Conservation (phyloP, 129 eudicot species). For the Flaveria trinervia region DNA sequence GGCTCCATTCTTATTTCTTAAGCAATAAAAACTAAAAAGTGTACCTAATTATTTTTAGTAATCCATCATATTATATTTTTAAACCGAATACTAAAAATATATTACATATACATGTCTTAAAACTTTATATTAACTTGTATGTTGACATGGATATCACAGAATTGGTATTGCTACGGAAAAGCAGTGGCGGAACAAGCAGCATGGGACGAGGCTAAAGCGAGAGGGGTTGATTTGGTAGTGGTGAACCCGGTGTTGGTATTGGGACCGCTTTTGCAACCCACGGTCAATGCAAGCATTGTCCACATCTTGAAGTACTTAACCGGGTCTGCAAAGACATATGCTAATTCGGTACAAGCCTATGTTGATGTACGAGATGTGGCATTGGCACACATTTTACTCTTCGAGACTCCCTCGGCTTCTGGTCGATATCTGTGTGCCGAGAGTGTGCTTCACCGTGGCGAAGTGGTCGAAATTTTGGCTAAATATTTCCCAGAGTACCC, state of each 20-base stretch:
- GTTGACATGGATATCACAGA: conserved; percentile 38
- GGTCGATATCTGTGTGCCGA: conserved; percentile 90
- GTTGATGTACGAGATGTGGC: conserved; percentile 94
- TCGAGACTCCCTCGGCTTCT: conserved; percentile 71
- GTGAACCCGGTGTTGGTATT: conserved; percentile 83
- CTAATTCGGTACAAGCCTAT: conserved; percentile 84
- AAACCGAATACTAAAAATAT: neutral
- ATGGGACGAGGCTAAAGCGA: conserved; percentile 80
- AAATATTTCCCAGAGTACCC: conserved; percentile 93
- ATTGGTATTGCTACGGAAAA: conserved; percentile 97
- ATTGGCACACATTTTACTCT: conserved; percentile 79
- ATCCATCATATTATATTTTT: neutral
- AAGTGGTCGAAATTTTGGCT: conserved; percentile 80
- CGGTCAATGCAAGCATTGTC: conserved; percentile 78
- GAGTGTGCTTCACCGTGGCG: conserved; percentile 92
- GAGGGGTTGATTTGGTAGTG: conserved; percentile 76
- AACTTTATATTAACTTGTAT: neutral
- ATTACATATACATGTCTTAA: no score
- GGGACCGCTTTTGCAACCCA: conserved; percentile 86
- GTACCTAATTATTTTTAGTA: neutral
- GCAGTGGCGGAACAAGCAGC: conserved; percentile 94
- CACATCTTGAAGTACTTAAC: conserved; percentile 86
- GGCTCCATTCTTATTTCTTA: neutral
- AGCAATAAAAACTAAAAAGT: neutral
- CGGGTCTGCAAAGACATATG: conserved; percentile 84